These are phyloP conservation scores for Chaetomium tenue DNA, from an alignment of 495 filamentous ascomycete species.

Conservation along the genomic window DNA sequence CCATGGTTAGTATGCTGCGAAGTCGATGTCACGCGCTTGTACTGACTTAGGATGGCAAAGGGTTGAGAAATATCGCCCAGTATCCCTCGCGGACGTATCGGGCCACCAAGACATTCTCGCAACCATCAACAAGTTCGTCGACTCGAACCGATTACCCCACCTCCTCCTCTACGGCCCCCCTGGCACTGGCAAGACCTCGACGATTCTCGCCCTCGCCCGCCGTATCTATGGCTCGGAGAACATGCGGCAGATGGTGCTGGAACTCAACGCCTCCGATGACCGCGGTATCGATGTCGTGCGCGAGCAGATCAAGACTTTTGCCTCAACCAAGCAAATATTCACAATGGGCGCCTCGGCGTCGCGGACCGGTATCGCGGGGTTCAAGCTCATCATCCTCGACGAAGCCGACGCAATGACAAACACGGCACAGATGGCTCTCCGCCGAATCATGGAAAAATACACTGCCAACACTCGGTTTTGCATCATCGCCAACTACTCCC, in stretches of 20 bases:
- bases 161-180: constrained; percentile 97
- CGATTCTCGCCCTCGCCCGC: constrained; percentile 83
- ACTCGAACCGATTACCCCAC: constrained; percentile 88
- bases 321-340: constrained; percentile 67
- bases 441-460: constrained; percentile 98
- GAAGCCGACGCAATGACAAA: constrained; percentile 98
- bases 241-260: constrained; percentile 96
- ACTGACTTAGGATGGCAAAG: constrained; percentile 46
- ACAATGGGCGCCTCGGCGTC: constrained; percentile 39
- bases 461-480: constrained; percentile 97
- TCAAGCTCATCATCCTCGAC: constrained; percentile 96
- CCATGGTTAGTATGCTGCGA: constrained; percentile 66
- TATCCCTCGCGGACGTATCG: constrained; percentile 84
- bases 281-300: constrained; percentile 97
- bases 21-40: neutral
- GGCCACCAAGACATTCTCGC: constrained; percentile 97
- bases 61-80: constrained; percentile 98
- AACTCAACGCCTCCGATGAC: constrained; percentile 95
- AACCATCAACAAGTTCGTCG: constrained; percentile 96
- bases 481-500: constrained; percentile 98
- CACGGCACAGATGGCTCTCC: constrained; percentile 93
- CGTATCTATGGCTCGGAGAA: constrained; percentile 90
- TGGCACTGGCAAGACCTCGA: constrained; percentile 96
- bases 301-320: constrained; percentile 99
- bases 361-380: constrained; percentile 60